A percentile compares a stretch with the other conserved stretches of the same genome.
Conservation (phyloP, 192 early-diverging fungal genomes). For the Backusella luteola region DNA sequence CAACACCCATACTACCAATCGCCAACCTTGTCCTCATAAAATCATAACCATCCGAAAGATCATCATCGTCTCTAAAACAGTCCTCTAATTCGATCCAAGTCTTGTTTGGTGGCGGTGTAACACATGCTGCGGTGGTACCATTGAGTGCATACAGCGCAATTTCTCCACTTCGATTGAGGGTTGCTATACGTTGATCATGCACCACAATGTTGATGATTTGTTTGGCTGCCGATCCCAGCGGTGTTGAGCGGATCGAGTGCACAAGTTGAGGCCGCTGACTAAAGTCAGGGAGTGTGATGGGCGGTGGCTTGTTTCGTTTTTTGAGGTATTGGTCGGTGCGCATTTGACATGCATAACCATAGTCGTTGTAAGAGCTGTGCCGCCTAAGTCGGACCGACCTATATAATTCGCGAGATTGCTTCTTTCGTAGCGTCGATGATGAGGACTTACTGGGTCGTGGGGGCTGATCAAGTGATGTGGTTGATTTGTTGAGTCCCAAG, state of each 20-base stretch:
- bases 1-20: slow-evolving; percentile 25
- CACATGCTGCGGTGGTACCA: slow-evolving; percentile 17
- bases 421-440: not conserved
- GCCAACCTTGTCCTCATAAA: slow-evolving; percentile 26
- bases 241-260: slow-evolving; percentile 22
- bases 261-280: not conserved
- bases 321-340: slow-evolving; percentile 30
- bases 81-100: slow-evolving; percentile 23
- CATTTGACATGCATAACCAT: slow-evolving; percentile 33
- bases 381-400: slow-evolving; percentile 14
- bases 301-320: not conserved
- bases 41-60: slow-evolving; percentile 33
- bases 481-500: slow-evolving; percentile 1
- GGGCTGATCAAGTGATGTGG: not conserved
- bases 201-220: slow-evolving; percentile 22
- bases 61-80: slow-evolving; percentile 23
- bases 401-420: not conserved
- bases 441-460: not conserved
- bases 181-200: slow-evolving; percentile 12
- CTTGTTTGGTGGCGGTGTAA: not conserved
- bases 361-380: slow-evolving; percentile 38
- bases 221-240: slow-evolving; percentile 10
- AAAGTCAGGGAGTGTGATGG: slow-evolving; percentile 1
- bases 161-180: slow-evolving; percentile 31
- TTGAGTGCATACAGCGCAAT: slow-evolving; percentile 29